phyloP scores from a whole-genome alignment of 768 basidiomycete species.

The Boletus sp. region DNA sequence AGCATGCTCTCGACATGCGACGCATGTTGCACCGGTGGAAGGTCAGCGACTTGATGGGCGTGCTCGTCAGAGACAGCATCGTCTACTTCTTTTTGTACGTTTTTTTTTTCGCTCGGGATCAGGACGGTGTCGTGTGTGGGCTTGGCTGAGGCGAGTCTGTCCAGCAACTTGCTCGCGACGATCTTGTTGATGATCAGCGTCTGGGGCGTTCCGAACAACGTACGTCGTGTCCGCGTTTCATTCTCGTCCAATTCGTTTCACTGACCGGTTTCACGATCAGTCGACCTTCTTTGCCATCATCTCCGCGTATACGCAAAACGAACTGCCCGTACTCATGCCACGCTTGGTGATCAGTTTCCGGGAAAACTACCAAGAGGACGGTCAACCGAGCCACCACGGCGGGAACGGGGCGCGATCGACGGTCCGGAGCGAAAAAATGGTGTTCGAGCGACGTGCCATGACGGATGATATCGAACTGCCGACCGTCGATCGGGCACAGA shows the following conservation, averaged over 20 bases:
- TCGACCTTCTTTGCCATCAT: slow-evolving; percentile 9
- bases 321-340: slow-evolving; percentile 17
- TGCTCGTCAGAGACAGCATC: slow-evolving; percentile 19
- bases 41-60: slow-evolving; percentile 12
- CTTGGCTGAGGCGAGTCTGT: not conserved
- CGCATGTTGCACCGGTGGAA: slow-evolving; percentile 9
- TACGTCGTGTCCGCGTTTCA: not conserved
- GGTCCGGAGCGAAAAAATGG: slow-evolving; percentile 7
- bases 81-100: slow-evolving; percentile 21
- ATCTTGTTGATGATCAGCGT: slow-evolving; percentile 15
- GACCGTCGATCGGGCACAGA: not conserved
- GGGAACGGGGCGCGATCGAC: not conserved
- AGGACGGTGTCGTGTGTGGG: too few relatives aligned
- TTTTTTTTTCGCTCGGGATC: not conserved
- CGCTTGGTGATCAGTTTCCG: slow-evolving; percentile 21
- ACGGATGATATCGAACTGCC: slow-evolving; percentile 7
- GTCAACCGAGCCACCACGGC: not conserved
- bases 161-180: slow-evolving; percentile 16
- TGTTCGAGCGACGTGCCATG: slow-evolving; percentile 2
- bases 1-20: slow-evolving; percentile 7
- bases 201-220: slow-evolving; percentile 14
- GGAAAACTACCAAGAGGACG: slow-evolving; percentile 11
- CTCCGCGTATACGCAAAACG: slow-evolving; percentile 19
- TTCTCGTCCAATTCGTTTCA: too few relatives aligned
- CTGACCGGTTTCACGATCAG: not conserved